Evolutionary conservation across 2,329 filamentous ascomycete species (phyloP), one percentile per base, ranked within the genome.

Genomic region (Talaromyces islandicus): DNA sequence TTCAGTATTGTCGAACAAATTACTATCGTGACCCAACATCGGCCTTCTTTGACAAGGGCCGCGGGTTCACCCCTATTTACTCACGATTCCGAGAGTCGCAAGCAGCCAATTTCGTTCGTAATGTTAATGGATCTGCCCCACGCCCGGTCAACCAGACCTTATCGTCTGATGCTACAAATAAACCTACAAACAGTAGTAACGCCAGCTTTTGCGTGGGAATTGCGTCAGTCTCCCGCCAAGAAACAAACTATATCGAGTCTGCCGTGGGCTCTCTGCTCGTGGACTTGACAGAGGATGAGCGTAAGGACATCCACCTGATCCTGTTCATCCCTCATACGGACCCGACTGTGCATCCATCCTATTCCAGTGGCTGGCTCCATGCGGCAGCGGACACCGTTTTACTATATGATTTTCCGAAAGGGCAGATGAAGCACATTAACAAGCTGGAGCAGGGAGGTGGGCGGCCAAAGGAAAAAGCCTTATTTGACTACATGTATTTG

Each of bases 11-110:
- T 55, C 64, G 66, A 56, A 30, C 55, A n/a, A 46, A 63, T 30
- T 67, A 62, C 56, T 66, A 63, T 54, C 66, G 65, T 14, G 71
- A 73, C 57, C 70, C 70, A 9, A 70, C 69, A 2, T 73, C 70
- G 32, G 59, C 62, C 32, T 72, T 73, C 57, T 72, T 72, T 61
- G 61, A 70, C 50, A 64, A 65, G 19, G 54, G 59, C 21, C 61
- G 62, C 21, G 70, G 64, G 4, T 73, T 72, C 58, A 60, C 68
- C 10, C 64, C 58, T n/a, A 62, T 64, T 11, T 72, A 73, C 57
- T 69, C 58, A 6, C 24, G 38, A 11, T 48, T 48, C 12, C 11
- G 54, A 30, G 14, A 21, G 10, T 48, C 21, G 3, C 54, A 56
- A 24, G 35, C 54, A 10, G 24, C 12, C 24, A 48, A 29, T 30